Evolutionary conservation across 2,329 filamentous ascomycete genomes (phyloP).

Genomic region (Orbilia javanica): DNA sequence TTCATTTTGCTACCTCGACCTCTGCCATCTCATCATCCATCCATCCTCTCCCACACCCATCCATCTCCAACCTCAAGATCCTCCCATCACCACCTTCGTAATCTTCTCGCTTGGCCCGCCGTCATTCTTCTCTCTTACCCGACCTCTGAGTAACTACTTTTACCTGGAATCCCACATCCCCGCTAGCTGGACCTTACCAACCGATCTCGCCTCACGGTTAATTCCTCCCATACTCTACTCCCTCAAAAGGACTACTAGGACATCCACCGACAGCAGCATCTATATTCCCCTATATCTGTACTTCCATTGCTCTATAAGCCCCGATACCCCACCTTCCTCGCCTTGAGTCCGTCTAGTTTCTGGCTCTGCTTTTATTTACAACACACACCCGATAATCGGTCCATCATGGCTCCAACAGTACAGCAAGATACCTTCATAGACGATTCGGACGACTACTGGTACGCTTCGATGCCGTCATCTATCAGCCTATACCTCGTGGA

Average conservation of each 20-base stretch:
- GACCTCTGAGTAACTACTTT: background rate
- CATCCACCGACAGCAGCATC: background rate
- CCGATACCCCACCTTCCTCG: conserved; percentile 9
- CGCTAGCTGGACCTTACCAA: background rate
- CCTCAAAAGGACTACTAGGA: background rate
- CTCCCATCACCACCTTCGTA: background rate
- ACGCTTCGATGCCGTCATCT: conserved; percentile 62
- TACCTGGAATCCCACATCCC: conserved; percentile 7
- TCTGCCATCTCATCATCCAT: conserved; percentile 15
- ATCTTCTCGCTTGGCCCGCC: background rate
- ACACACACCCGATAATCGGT: conserved; percentile 31
- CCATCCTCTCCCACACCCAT: background rate
- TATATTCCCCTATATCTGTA: conserved; percentile 5
- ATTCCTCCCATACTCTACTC: background rate
- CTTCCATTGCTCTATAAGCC: background rate
- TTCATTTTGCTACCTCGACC: conserved; percentile 18
- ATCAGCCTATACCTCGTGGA: conserved; percentile 9
- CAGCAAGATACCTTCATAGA: conserved; percentile 77
- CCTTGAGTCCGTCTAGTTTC: conserved; percentile 6
- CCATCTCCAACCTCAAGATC: conserved; percentile 5
- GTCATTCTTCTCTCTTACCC: background rate
- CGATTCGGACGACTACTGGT: conserved; percentile 79
- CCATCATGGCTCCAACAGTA: conserved; percentile 70
- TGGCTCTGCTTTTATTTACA: background rate
- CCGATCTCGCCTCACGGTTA: conserved; percentile 1